Percentiles rank a stretch among this genome's conserved stretches.
These are phyloP conservation scores for Herpetomonas samuelpessoai DNA, from an alignment of 208 protist species.

Conservation along the genomic window DNA sequence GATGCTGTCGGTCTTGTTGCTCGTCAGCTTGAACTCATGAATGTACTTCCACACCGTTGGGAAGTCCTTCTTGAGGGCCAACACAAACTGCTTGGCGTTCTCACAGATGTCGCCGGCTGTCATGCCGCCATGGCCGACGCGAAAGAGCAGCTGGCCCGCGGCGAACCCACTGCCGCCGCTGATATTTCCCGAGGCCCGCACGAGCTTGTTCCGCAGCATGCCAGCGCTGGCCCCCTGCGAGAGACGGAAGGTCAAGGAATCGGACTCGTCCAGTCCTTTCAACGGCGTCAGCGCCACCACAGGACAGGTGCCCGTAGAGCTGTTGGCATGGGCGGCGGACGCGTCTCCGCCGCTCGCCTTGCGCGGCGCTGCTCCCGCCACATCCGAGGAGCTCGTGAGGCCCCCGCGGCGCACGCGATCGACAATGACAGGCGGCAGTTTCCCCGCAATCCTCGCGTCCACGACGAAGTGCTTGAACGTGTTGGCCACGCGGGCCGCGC, in stretches of 20 bases:
- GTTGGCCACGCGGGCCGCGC: constrained; percentile 62
- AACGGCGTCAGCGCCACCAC: constrained; percentile 53
- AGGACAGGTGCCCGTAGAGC: constrained; percentile 9
- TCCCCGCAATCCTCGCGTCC: constrained; percentile 61
- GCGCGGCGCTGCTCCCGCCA: too few species aligned
- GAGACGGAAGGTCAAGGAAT: constrained; percentile 58
- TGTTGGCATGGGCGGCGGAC: background rate
- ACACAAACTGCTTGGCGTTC: constrained; percentile 79
- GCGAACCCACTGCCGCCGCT: background rate
- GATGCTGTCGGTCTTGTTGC: constrained; percentile 72
- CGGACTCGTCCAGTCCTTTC: constrained; percentile 47
- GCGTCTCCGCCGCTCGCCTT: too few species aligned
- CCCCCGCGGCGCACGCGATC: constrained; percentile 11
- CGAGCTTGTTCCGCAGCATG: constrained; percentile 25
- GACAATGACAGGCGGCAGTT: constrained; percentile 55
- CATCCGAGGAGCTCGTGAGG: background rate
- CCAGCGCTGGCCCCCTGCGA: constrained; percentile 51
- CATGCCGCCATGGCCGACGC: constrained; percentile 84
- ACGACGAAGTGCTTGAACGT: constrained; percentile 83
- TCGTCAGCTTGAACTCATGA: constrained; percentile 74
- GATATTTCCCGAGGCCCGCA: background rate
- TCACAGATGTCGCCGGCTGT: constrained; percentile 81
- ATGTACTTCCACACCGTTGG: constrained; percentile 80
- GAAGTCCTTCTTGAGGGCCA: constrained; percentile 71
- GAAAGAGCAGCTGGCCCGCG: constrained; percentile 55